Percentiles rank a stretch among this genome's conserved stretches.
Conservation (phyloP, 345 rosid genomes). For the Reutealis trisperma region DNA sequence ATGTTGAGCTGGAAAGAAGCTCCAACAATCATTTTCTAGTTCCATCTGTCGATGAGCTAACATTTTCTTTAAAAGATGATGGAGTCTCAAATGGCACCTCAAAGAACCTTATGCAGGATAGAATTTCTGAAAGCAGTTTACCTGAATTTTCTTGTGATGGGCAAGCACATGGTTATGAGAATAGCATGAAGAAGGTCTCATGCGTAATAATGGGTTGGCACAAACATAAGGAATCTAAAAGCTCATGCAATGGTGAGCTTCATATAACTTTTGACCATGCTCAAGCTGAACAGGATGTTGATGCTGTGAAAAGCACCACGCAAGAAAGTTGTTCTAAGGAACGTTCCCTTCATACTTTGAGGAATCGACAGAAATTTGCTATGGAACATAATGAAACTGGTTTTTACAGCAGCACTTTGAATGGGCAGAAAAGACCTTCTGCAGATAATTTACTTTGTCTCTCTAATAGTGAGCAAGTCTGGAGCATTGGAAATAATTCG, state of each 20-base stretch:
- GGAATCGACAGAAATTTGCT: constrained; percentile 13
- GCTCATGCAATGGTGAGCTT: constrained; percentile 13
- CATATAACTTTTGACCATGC: constrained; percentile 18
- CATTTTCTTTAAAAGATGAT: constrained; percentile 7
- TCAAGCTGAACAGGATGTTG: constrained; percentile 18
- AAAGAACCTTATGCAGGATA: constrained; percentile 26
- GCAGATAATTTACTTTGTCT: constrained; percentile 26
- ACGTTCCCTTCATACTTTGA: constrained; percentile 11
- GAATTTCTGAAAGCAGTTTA: constrained; percentile 19
- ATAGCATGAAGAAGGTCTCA: constrained; percentile 17
- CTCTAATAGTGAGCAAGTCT: constrained; percentile 17
- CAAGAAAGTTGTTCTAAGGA: constrained; percentile 24
- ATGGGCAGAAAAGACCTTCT: constrained; percentile 34
- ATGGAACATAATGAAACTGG: constrained; percentile 17
- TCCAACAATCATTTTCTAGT: constrained; percentile 9
- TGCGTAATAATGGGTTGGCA: constrained; percentile 3
- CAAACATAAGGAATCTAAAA: constrained; percentile 14
- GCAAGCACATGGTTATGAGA: constrained; percentile 18
- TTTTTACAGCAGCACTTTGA: constrained; percentile 18
- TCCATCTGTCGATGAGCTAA: constrained; percentile 20
- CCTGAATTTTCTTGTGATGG: constrained; percentile 11
- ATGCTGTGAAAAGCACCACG: constrained; percentile 17
- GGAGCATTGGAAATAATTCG: constrained; percentile 26
- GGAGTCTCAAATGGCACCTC: constrained; percentile 13
- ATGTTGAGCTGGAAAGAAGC: constrained; percentile 18